phyloP scores from a whole-genome alignment of 78 protist species.

The Reticulomyxa filosa region DNA sequence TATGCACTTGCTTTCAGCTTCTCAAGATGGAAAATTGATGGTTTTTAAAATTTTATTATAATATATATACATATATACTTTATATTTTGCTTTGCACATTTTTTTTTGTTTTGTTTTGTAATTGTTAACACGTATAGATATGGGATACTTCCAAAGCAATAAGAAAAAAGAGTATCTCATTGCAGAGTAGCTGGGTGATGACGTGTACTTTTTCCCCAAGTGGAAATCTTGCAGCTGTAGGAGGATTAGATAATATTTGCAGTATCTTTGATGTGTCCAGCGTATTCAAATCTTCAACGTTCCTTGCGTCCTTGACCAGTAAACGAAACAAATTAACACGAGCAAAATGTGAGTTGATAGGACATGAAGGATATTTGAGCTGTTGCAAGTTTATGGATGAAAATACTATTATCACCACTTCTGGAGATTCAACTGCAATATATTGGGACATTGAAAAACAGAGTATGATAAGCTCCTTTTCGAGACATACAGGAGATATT shows the following conservation, averaged over 20 bases:
- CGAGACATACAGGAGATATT: slow-evolving; percentile 75
- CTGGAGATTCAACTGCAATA: slow-evolving; percentile 69
- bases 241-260: slow-evolving; percentile 87
- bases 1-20: too few relatives aligned
- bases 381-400: slow-evolving; percentile 76
- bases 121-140: too few relatives aligned
- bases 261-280: slow-evolving; percentile 44
- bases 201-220: slow-evolving; percentile 83
- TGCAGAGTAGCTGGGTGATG: slow-evolving; percentile 82
- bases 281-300: too few relatives aligned
- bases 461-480: slow-evolving; percentile 24
- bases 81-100: too few relatives aligned
- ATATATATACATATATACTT: too few relatives aligned
- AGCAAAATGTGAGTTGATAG: slow-evolving; percentile 14
- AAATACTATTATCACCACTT: slow-evolving; percentile 40
- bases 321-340: too few relatives aligned
- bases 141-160: slow-evolving; percentile 69
- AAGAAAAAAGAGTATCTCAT: slow-evolving; percentile 62
- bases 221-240: slow-evolving; percentile 68
- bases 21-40: slow-evolving; percentile 82
- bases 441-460: slow-evolving; percentile 79
- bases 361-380: slow-evolving; percentile 52
- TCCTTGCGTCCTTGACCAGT: too few relatives aligned
- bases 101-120: too few relatives aligned
- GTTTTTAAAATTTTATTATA: too few relatives aligned